Base-by-base conservation (phyloP, 2,329 filamentous ascomycete genomes). In the Tolypocladium ovalisporum region DNA sequence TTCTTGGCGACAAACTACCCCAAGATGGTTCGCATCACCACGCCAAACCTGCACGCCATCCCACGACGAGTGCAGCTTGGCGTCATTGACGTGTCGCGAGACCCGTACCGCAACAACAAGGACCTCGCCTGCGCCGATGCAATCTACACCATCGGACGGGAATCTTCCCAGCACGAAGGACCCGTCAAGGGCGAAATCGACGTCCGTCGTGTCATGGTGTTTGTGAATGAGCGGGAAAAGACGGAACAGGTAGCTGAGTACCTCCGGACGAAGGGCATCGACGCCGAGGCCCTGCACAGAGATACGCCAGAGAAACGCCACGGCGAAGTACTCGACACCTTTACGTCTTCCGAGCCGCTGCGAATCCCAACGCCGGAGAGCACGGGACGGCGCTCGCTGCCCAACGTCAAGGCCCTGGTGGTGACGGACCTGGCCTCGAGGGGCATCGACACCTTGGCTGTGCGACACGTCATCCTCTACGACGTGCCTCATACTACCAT, bases 401-500 rank as follows among this genome's bases (percentile, higher is more conserved):
- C 82, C 36, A 92, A 93, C 67, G 91, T 88, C 51, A 95, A 91
- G 71, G 93, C 96, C 13, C 83, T 99, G 42, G 93, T 99, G 3
- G 94, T 91, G 15, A 99, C 94, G 0, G 94, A 99, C 71, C 75
- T 99, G 58, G 90, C 90, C 5, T 96, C 91, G 7, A 79, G 94
- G 63, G 94, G 94, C 61, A 96, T 99, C 65, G 94, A 99, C 71
- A 99, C 94, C 0, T 75, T 97, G 35, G 88, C 90, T 22, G 93
- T 97, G 22, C 83, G 89, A 58, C 90, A 96, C 63, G 94, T 99
- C 55, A 87, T 99, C 56, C 75, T 99, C 32, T 97, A 96, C 71
- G 91, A 99, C 69, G 93, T 99, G n/a, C 94, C 94, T 5, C 93
- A 97, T 69, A 96, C 90, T 0, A 96, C 91, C 0, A 95, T 99